Evolutionary conservation across 2,329 filamentous ascomycete genomes (phyloP).

Genomic region (Pseudonectria buxi): DNA sequence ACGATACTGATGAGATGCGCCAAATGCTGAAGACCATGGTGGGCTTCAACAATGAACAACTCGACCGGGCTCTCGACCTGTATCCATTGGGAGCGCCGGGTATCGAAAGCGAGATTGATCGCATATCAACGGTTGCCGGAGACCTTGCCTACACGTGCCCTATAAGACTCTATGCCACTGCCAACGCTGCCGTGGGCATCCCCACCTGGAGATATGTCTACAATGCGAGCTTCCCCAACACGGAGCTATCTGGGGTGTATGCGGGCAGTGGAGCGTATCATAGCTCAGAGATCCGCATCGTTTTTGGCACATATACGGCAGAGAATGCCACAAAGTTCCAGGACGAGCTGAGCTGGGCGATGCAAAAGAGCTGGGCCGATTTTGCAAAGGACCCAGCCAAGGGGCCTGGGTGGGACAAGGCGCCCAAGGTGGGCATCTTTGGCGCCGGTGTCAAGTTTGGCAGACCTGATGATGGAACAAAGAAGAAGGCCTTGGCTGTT

Average conservation of each 20-base stretch:
- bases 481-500: conserved; percentile 1
- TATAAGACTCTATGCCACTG: conserved; percentile 19
- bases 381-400: conserved; percentile 20
- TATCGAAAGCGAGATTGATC: conserved; percentile 12
- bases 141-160: conserved; percentile 19
- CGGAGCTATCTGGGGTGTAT: conserved; percentile 24
- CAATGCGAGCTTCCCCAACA: conserved; percentile 42
- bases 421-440: conserved; percentile 17
- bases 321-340: conserved; percentile 16
- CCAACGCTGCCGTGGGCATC: conserved; percentile 26
- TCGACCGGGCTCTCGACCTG: conserved; percentile 4
- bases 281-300: conserved; percentile 36
- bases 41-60: neutral
- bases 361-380: conserved; percentile 24
- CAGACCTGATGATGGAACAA: neutral
- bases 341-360: conserved; percentile 9
- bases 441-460: conserved; percentile 15
- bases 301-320: conserved; percentile 32
- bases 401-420: conserved; percentile 19
- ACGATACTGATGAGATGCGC: too few species aligned
- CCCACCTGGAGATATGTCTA: conserved; percentile 40
- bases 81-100: conserved; percentile 12
- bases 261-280: conserved; percentile 38
- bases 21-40: neutral
- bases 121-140: conserved; percentile 11